Base-by-base conservation (phyloP, 352 stramenopile species). In the Phytophthora parvispora region DNA sequence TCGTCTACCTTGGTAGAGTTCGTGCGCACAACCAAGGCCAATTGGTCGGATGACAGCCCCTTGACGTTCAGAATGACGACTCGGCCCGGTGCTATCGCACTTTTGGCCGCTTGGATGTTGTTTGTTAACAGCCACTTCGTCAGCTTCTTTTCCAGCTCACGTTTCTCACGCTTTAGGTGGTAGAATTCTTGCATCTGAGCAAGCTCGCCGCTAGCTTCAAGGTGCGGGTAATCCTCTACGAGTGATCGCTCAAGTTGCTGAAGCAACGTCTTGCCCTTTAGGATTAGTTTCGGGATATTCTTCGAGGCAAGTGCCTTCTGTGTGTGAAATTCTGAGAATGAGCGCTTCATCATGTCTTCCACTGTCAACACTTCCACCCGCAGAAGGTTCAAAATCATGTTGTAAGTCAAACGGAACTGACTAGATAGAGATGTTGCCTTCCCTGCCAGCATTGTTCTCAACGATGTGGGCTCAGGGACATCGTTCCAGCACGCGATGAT, bases 341-440 rank as follows among this genome's bases (percentile, higher is more conserved):
- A 98, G n/a, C 93, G 83, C 76, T 99, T 99, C 77, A 99, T 99
- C 97, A 99, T 99, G 60, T 98, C 93, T 67, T 97, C 90, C 31
- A 98, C 86, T 2, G 81, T 97, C 40, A 98, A 67, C 16, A 94
- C 89, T 47, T 96, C 89, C 42, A 96, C 89, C 38, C 97, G 93
- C 27, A 99, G 78, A 15, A 99, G 74, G 75, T 98, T 99, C 59
- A 99, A 79, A 62, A 99, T 99, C 97, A 99, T 99, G 59, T 98
- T 98, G 79, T 99, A 99, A n/a, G 96, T 99, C 58, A 99, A 76
- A 8, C 98, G 87, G 83, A 99, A 99, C 80, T 99, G 96, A 60
- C 94, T 99, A 52, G 92, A 91, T 6, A 99, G 84, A 51, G 95
- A 95, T 13, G 96, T 99, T 6, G 97, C 95, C 49, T 94, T 95